phyloP scores from a whole-genome alignment of 2,329 filamentous ascomycete genomes.

The Graphiopsis chlorocephala region DNA sequence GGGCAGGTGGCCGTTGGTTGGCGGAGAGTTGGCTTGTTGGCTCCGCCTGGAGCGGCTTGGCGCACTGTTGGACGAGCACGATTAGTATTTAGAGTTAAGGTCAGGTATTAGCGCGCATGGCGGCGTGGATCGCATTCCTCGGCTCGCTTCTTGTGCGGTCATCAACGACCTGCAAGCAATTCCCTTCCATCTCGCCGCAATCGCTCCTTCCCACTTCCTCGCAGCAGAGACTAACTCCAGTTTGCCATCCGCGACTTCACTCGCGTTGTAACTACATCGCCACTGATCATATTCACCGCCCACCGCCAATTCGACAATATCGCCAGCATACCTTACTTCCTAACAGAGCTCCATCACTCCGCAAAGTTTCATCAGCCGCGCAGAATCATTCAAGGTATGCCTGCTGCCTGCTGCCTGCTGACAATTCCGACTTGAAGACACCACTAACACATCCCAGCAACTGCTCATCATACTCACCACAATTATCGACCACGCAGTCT shows the following conservation, averaged over 20 bases:
- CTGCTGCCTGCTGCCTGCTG: neutral
- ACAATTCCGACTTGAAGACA: neutral
- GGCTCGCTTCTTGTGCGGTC: slow-evolving; percentile 12
- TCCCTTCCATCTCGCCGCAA: slow-evolving; percentile 4
- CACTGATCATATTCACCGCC: neutral
- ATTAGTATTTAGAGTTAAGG: slow-evolving; percentile 12
- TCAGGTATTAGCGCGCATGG: slow-evolving; percentile 16
- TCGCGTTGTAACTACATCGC: neutral
- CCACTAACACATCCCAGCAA: neutral
- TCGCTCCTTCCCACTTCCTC: slow-evolving; percentile 4
- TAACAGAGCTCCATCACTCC: neutral
- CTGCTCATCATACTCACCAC: neutral
- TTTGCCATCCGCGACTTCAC: neutral
- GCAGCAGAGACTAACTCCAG: neutral
- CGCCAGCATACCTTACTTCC: neutral
- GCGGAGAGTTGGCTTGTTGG: slow-evolving; percentile 1
- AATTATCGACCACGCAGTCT: neutral
- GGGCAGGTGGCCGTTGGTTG: slow-evolving; percentile 2
- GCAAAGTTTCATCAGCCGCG: neutral
- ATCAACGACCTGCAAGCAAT: slow-evolving; percentile 5
- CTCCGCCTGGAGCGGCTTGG: neutral
- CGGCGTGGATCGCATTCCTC: slow-evolving; percentile 16
- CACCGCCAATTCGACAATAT: neutral
- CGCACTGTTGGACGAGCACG: neutral
- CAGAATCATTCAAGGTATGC: slow-evolving; percentile 2